Percentiles rank a stretch among this genome's conserved stretches.
phyloP scores from a whole-genome alignment of 768 basidiomycete genomes.

The Termitomyces sp. region DNA sequence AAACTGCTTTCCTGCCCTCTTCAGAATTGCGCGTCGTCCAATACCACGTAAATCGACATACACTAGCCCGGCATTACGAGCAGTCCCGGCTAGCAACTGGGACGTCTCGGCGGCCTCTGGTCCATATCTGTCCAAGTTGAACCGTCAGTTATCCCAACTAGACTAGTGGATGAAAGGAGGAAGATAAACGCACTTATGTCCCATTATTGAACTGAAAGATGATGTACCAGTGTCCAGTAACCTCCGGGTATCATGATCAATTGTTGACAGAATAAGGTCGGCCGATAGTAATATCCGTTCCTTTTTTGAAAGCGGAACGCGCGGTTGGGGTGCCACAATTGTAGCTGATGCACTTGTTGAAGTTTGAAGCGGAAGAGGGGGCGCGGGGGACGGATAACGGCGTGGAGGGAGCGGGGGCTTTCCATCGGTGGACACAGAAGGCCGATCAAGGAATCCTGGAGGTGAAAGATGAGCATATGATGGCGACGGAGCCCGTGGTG shows the following conservation, averaged over 20 bases:
- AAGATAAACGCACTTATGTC: slow-evolving; percentile 43
- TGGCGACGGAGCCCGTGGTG: slow-evolving; percentile 15
- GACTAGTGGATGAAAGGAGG: background rate
- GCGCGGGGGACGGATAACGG: slow-evolving; percentile 22
- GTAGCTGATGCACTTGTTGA: slow-evolving; percentile 5
- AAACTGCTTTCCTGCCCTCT: slow-evolving; percentile 52
- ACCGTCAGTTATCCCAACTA: background rate
- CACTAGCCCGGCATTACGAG: slow-evolving; percentile 66
- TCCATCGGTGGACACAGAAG: slow-evolving; percentile 2
- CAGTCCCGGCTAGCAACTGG: slow-evolving; percentile 54
- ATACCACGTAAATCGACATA: slow-evolving; percentile 75
- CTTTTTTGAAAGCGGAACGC: slow-evolving; percentile 30
- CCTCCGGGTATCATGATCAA: slow-evolving; percentile 52
- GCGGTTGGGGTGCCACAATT: slow-evolving; percentile 11
- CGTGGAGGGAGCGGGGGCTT: slow-evolving; percentile 29
- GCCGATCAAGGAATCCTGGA: slow-evolving; percentile 9
- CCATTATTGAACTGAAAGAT: slow-evolving; percentile 42
- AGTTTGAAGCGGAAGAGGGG: slow-evolving; percentile 30
- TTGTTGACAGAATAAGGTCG: slow-evolving; percentile 60
- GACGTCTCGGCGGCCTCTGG: slow-evolving; percentile 56
- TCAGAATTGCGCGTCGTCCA: slow-evolving; percentile 63
- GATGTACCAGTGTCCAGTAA: slow-evolving; percentile 46
- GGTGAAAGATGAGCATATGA: slow-evolving; percentile 13
- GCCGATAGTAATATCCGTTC: slow-evolving; percentile 53
- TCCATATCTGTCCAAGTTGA: slow-evolving; percentile 41